phyloP scores from a whole-genome alignment of 345 rosid species.

The Capsella bursapastoris region DNA sequence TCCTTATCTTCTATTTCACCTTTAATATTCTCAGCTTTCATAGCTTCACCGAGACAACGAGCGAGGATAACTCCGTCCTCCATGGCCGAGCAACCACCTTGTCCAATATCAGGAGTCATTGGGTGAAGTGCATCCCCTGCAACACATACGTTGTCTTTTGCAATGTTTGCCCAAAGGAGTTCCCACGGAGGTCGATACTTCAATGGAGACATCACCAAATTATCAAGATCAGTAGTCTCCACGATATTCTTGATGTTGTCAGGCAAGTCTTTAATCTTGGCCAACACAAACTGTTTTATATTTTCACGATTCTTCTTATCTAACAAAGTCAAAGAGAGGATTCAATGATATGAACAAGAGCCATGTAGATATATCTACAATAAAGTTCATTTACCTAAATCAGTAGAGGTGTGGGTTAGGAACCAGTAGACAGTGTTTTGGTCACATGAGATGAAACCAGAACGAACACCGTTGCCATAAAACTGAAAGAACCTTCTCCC shows the following conservation, averaged over 20 bases:
- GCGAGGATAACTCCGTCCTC: conserved; percentile 72
- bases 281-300: conserved; percentile 53
- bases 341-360: conserved; percentile 17
- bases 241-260: conserved; percentile 45
- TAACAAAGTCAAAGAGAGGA: conserved; percentile 24
- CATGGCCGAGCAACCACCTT: conserved; percentile 70
- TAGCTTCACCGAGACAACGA: conserved; percentile 63
- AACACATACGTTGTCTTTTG: conserved; percentile 64
- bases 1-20: conserved; percentile 32
- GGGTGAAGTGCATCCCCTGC: conserved; percentile 81
- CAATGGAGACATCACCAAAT: conserved; percentile 42
- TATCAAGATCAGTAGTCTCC: conserved; percentile 49
- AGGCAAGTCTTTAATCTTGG: conserved; percentile 47
- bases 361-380: neutral
- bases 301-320: conserved; percentile 43
- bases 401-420: conserved; percentile 47
- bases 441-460: conserved; percentile 60
- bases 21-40: conserved; percentile 19
- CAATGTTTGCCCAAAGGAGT: conserved; percentile 56
- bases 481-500: conserved; percentile 46
- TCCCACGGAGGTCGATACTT: conserved; percentile 64
- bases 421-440: conserved; percentile 54
- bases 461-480: conserved; percentile 55
- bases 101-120: conserved; percentile 75
- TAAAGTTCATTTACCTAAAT: conserved; percentile 27